phyloP scores from a whole-genome alignment of 805 yeast species.

The Cyberlindnera mycetangii region DNA sequence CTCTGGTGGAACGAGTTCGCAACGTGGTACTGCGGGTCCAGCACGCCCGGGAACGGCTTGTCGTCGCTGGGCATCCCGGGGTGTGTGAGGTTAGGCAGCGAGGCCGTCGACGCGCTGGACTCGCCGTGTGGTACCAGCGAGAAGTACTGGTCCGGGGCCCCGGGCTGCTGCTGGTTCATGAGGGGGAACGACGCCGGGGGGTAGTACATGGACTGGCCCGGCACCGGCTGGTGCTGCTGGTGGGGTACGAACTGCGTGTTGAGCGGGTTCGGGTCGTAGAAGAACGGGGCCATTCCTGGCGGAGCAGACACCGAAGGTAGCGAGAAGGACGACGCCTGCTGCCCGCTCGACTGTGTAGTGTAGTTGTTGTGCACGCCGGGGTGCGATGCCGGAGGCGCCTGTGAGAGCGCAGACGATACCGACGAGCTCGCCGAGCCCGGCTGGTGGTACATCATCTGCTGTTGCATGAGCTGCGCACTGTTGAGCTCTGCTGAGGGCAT shows the following conservation, averaged over 20 bases:
- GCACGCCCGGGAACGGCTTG: conserved; percentile 25
- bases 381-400: conserved; percentile 5
- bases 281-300: neutral
- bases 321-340: conserved; percentile 3
- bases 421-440: conserved; percentile 10
- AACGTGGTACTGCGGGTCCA: conserved; percentile 17
- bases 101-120: neutral
- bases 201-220: neutral
- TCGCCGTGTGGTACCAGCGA: neutral
- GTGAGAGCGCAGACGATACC: conserved; percentile 2
- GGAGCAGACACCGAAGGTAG: conserved; percentile 4
- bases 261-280: conserved; percentile 12
- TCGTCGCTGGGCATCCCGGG: conserved; percentile 12
- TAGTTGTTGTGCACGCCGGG: conserved; percentile 4
- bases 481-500: neutral
- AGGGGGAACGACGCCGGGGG: neutral
- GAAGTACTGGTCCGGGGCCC: neutral
- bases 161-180: neutral
- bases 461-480: neutral
- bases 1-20: conserved; percentile 15
- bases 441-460: neutral
- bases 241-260: conserved; percentile 1
- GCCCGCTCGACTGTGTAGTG: conserved; percentile 3
- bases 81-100: neutral
- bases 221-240: neutral